Percentiles rank a stretch among this genome's conserved stretches.
Conservation (phyloP, 2,329 filamentous ascomycete species). For the Cercospora canescens region DNA sequence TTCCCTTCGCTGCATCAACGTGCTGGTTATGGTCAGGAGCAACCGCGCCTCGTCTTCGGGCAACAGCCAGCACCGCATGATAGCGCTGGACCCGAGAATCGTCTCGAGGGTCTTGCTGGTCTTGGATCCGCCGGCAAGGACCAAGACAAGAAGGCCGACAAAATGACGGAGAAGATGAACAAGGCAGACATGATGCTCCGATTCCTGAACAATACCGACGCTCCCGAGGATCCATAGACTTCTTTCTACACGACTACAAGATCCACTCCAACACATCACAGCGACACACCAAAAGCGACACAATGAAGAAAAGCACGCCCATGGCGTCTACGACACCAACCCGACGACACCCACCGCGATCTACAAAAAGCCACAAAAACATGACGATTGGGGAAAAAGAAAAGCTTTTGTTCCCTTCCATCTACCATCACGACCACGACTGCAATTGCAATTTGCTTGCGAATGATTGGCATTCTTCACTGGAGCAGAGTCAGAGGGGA, state of each 20-base stretch:
- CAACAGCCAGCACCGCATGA: background rate
- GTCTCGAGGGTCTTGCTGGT: background rate
- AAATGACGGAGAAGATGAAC: conserved; percentile 5
- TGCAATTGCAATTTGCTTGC: background rate
- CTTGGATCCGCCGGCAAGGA: background rate
- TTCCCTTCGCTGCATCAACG: background rate
- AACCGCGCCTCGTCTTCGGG: background rate
- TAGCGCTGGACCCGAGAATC: background rate
- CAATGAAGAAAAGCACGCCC: background rate
- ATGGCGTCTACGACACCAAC: background rate
- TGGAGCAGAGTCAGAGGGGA: background rate
- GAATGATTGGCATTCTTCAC: background rate
- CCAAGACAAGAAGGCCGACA: background rate
- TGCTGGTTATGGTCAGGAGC: background rate
- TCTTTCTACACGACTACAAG: background rate
- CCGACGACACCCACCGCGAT: background rate
- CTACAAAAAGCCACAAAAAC: background rate
- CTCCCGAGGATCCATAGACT: conserved; percentile 2
- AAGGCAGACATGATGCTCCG: conserved; percentile 13
- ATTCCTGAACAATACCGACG: conserved; percentile 18
- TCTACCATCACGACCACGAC: background rate
- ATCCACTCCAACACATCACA: background rate
- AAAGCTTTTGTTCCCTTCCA: background rate
- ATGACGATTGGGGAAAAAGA: background rate
- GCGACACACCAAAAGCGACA: background rate